Conservation (phyloP, 2,329 filamentous ascomycete genomes). For the Microdochium trichocladiopsis region DNA sequence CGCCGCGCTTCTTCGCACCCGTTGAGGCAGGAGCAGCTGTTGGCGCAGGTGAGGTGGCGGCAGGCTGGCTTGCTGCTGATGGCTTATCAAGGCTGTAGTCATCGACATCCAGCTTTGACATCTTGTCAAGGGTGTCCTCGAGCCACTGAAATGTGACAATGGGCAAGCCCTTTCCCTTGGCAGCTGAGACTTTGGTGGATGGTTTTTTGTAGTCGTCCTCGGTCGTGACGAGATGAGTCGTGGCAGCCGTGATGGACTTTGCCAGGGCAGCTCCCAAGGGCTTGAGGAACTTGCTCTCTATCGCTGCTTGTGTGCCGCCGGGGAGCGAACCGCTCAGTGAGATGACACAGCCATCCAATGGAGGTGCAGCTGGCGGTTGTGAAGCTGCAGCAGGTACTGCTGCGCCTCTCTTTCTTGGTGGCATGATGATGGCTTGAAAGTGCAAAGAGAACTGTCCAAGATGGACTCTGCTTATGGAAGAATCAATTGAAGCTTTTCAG, state of each 20-base stretch:
- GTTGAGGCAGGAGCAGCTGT: slow-evolving; percentile 4
- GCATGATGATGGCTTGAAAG: background rate
- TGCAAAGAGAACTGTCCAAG: background rate
- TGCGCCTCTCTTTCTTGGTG: background rate
- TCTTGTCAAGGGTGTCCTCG: slow-evolving; percentile 40
- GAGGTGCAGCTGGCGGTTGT: background rate
- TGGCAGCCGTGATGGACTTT: slow-evolving; percentile 38
- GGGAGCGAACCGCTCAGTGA: slow-evolving; percentile 56
- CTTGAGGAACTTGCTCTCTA: slow-evolving; percentile 35
- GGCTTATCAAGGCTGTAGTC: slow-evolving; percentile 13
- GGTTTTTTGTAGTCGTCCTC: slow-evolving; percentile 41
- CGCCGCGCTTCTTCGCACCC: slow-evolving; percentile 13
- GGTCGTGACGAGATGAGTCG: slow-evolving; percentile 51
- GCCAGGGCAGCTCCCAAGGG: slow-evolving; percentile 41
- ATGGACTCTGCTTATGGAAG: background rate
- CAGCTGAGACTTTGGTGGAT: slow-evolving; percentile 44
- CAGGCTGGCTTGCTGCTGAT: slow-evolving; percentile 4
- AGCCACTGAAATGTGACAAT: slow-evolving; percentile 58
- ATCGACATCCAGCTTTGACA: slow-evolving; percentile 27
- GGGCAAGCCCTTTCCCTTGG: slow-evolving; percentile 35
- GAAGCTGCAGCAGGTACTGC: background rate
- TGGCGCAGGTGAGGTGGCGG: slow-evolving; percentile 6
- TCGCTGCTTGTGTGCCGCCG: slow-evolving; percentile 38
- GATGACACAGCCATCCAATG: slow-evolving; percentile 39
- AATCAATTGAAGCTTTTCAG: background rate